phyloP scores from a whole-genome alignment of 1,139 yeast species.

The Geotrichum fermentans region DNA sequence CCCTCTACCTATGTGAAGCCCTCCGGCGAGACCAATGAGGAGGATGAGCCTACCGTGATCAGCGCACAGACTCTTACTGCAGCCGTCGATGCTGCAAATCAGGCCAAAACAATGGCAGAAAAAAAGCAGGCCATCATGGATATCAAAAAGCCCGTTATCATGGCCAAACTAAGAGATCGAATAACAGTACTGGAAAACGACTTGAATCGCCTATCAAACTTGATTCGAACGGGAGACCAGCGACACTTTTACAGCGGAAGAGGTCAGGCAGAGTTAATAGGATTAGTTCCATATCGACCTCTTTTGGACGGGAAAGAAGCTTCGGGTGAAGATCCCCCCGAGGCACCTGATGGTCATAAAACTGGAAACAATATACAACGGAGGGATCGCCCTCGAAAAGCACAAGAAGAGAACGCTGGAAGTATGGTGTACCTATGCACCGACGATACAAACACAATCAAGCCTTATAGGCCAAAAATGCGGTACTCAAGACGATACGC shows the following conservation, averaged over 20 bases:
- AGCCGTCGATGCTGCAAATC: not conserved
- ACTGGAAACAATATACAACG: no score
- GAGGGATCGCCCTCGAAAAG: no score
- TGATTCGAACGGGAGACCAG: slow-evolving; percentile 4
- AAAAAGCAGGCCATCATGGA: slow-evolving; percentile 11
- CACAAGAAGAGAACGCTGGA: no score
- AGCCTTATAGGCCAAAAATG: slow-evolving; percentile 15
- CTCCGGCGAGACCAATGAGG: not conserved
- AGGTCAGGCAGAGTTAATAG: not conserved
- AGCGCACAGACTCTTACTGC: not conserved
- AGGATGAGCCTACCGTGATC: not conserved
- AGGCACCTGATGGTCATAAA: no score
- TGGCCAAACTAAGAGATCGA: slow-evolving; percentile 16
- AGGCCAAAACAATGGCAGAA: slow-evolving; percentile 9
- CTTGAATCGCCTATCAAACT: slow-evolving; percentile 9
- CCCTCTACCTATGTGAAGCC: slow-evolving; percentile 5
- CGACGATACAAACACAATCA: no score
- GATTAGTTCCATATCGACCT: no score
- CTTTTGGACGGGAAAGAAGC: not conserved
- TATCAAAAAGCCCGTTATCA: slow-evolving; percentile 10
- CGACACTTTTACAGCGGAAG: not conserved
- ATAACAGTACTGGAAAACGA: slow-evolving; percentile 17
- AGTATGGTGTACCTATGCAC: no score
- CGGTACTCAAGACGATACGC: slow-evolving; percentile 19
- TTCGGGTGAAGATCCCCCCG: not conserved